Percentiles rank a stretch among this genome's conserved stretches.
Conservation (phyloP, 495 filamentous ascomycete genomes). For the Penicillium paradoxum region DNA sequence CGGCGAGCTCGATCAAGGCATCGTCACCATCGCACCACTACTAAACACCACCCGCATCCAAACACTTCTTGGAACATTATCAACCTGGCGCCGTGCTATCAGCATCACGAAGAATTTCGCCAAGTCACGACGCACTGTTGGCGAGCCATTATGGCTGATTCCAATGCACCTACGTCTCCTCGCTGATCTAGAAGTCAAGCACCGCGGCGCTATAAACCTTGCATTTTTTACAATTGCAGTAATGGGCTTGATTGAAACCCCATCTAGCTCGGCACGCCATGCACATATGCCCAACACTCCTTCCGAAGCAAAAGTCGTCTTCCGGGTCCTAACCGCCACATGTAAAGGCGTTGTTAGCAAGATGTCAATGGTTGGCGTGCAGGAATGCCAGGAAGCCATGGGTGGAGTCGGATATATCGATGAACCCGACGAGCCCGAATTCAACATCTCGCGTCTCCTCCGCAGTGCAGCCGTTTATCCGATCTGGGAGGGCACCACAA, state of each 20-base stretch:
- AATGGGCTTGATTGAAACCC: too few relatives aligned
- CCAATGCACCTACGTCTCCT: conserved; percentile 59
- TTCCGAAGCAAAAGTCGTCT: conserved; percentile 35
- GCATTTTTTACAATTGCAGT: conserved; percentile 46
- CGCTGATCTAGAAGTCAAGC: conserved; percentile 47
- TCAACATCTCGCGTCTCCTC: conserved; percentile 59
- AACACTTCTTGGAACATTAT: conserved; percentile 52
- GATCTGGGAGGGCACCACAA: conserved; percentile 73
- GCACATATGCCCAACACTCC: background rate
- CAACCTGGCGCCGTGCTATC: conserved; percentile 55
- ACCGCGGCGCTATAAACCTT: conserved; percentile 56
- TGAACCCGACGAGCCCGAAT: conserved; percentile 35
- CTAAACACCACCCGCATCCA: conserved; percentile 66
- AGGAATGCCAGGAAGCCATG: conserved; percentile 61
- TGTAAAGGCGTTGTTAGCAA: conserved; percentile 59
- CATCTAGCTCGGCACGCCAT: too few relatives aligned
- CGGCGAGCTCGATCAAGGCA: conserved; percentile 56
- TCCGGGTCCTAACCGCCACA: conserved; percentile 58
- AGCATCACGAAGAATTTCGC: conserved; percentile 56
- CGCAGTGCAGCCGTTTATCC: conserved; percentile 58
- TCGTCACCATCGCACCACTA: conserved; percentile 55
- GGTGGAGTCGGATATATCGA: conserved; percentile 67
- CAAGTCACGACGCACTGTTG: conserved; percentile 45
- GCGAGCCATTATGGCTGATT: conserved; percentile 47
- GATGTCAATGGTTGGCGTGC: conserved; percentile 47